Evolutionary conservation across 169 alveolate genomes (phyloP), one percentile per base, ranked within the genome.

Genomic region (Plasmodium vivax): DNA sequence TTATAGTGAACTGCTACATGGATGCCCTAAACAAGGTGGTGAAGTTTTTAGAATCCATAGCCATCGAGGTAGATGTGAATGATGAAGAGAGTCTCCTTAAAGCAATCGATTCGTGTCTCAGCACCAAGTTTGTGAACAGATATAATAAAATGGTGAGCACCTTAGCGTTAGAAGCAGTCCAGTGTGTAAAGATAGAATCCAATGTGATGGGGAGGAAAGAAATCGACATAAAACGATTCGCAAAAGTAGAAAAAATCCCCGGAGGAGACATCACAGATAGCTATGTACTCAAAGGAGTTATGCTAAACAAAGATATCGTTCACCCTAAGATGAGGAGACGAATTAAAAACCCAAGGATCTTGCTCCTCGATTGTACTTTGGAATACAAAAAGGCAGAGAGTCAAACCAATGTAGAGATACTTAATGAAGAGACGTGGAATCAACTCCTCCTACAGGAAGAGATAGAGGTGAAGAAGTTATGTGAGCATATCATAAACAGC

Each of bases 301-400:
- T 99, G 98, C 94, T 99, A 84, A 98, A 99, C 96, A 99, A 99
- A 96, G 99, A 99, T 85, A 99, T 99, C 16, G 98, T 99, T 34
- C 99, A 99, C 95, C 99, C 99, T n/a, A 98, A 98, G 82, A 99
- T 99, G 99, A 95, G 99, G 85, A 95, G 99, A 56, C 72, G 93
- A 54, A 98, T 99, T 38, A 97, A 96, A 85, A 99, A 99, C 95
- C 99, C 99, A 45, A 97, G 99, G 87, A 98, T 99, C 10, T 96
- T 99, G 30, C 95, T 99, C 51, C 96, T 99, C 54, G 99, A 99
- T 95, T 99, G 99, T 95, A 98, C 99, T 16, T 98, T 99, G 27
- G 99, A 99, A 97, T 99, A 99, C 96, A 99, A 99, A 95, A 99
- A 99, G 96, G 99, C 99, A 62, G 99, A 99, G 95, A 97, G 99